These are phyloP conservation scores for Entonaema liquescens DNA, from an alignment of 495 filamentous ascomycete genomes.

Conservation along the genomic window DNA sequence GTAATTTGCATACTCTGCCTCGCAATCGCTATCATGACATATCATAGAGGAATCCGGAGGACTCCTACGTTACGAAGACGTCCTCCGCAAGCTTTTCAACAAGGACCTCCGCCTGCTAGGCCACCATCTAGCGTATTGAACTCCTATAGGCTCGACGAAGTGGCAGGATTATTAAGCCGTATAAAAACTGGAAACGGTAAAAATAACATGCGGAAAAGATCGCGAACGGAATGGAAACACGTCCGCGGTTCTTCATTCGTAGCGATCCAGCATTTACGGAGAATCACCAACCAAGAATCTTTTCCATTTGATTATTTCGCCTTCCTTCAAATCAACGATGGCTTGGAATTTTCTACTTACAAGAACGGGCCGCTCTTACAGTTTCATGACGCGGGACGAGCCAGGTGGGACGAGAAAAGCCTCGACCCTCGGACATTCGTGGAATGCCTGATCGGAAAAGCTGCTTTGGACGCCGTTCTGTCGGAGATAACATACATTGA, in stretches of 20 bases:
- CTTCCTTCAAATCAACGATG: not conserved
- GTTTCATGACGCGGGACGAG: not conserved
- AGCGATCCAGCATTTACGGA: not conserved
- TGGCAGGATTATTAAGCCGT: not conserved
- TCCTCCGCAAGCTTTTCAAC: not conserved
- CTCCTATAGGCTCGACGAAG: not conserved
- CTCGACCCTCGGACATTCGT: not conserved
- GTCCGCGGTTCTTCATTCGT: not conserved
- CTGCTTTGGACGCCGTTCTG: not conserved
- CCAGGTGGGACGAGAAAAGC: not conserved
- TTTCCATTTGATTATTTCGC: not conserved
- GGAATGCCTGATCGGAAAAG: not conserved
- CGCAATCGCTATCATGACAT: not conserved
- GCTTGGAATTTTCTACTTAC: not conserved
- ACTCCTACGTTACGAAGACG: not conserved
- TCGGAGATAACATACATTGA: not conserved
- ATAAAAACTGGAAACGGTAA: not conserved
- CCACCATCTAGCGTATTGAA: not conserved
- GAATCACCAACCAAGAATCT: no score
- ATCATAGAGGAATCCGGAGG: not conserved
- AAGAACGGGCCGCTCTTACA: not conserved
- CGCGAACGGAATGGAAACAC: not conserved
- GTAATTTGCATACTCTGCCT: no score
- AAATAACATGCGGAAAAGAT: not conserved
- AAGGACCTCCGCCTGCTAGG: not conserved